Evolutionary conservation across 306 rosid genomes (phyloP), one percentile per base, ranked within the genome.

Genomic region (Rosa chinensis): DNA sequence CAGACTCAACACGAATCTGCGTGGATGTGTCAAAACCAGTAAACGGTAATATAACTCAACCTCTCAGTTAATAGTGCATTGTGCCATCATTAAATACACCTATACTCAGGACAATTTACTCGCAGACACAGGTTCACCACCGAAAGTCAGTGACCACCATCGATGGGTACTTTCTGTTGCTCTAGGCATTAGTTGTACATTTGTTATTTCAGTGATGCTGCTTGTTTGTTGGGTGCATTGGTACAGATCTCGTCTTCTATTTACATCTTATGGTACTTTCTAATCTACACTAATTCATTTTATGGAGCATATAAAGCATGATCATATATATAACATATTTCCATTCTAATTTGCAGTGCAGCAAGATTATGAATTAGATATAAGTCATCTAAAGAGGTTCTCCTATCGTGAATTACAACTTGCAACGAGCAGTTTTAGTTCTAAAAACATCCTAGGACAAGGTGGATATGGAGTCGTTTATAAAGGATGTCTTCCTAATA

Each of bases 401-500:
- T 63, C 98, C 75, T 88, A 89, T 87, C 96, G 96, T 10, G 98
- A 95, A 82, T 80, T 95, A 81, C 99, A 93, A 91, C 72, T 56
- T 66, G 96, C 98, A 67, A 95, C 99, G 1, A 84, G 92, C 74
- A 91, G 89, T 88, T 95, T 95, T 85, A 89, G 86, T 85, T 83
- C 88, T 52, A 93, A 88, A 81, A 91, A 89, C 76, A 89, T 93
- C 61, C 68, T 95, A 44, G 98, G 98, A 49, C 99, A 95, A 88
- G 98, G 99, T 58, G 99, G 99, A 75, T 93, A 88, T 81, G 99
- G 99, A 62, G 91, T 95, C 42, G 98, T 95, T 56, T 95, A 90
- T 85, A 95, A 90, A 87, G 99, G 98, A 79, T 89, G 83, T 78
- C 98, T 95, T 88, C 80, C 98, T 77, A 95, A 91, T 82, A 88